Evolutionary conservation across 2,329 filamentous ascomycete species (phyloP), one percentile per base, ranked within the genome.

Genomic region (Coleophoma eucalyptorum): DNA sequence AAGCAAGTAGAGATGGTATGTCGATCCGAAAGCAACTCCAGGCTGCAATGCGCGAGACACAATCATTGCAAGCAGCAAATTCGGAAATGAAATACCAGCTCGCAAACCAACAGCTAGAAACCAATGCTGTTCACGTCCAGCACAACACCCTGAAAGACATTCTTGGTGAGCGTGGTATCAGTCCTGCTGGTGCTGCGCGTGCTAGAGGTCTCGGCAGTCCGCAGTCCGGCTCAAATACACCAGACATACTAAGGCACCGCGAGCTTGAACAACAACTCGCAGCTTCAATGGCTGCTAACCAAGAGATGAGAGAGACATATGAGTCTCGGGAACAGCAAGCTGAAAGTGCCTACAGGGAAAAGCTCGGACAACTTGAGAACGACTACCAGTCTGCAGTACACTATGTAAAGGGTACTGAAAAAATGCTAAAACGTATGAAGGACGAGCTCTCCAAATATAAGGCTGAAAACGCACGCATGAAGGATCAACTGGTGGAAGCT

Each of bases 361-460:
- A 97, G 69, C 79, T 99, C 48, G 83, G 90, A 52, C 92, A 96
- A 65, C 83, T 99, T 32, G 92, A 97, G 71, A 96, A 92, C 66
- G 94, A 99, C 68, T 97, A 99, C 67, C 91, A 97, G 69, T 96
- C 94, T 40, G 93, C 94, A 15, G 92, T 97, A 46, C 94, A 97
- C 69, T 99, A 99, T 65, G 90, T 99, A 59, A 95, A 96, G 70
- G 94, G 94, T 52, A 97, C 94, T 1, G 94, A 99, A 71, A 97
- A 97, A 79, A 97, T 99, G 91, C 81, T 99, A 45, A 92, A 94
- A 70, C 93, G 95, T 69, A 93, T 99, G 79, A 97, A 97, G 74
- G 91, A 97, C 63, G 94, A 99, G 71, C 78, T 99, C n/a, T 79
- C 87, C 49, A 89, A 91, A 51, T 94, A 95, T 72, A 97, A 97